phyloP scores from a whole-genome alignment of 164 flowering plant genomes.

The Liquidambar formosana region DNA sequence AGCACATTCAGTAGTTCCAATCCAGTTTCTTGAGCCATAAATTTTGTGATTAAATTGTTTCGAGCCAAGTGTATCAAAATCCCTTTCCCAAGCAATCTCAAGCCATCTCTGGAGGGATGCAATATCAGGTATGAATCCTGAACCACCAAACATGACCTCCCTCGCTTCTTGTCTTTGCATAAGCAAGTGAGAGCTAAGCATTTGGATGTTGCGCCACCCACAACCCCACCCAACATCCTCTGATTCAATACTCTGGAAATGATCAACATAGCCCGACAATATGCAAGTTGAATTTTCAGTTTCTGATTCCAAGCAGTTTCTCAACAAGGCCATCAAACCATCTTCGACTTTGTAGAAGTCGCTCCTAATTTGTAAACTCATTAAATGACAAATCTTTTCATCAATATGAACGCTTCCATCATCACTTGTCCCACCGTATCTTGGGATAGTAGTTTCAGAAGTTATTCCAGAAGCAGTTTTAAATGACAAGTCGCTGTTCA shows the following conservation, averaged over 20 bases:
- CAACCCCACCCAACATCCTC: conserved; percentile 93
- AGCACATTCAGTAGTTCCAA: conserved; percentile 94
- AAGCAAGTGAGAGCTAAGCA: conserved; percentile 79
- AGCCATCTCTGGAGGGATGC: conserved; percentile 86
- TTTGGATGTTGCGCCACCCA: conserved; percentile 97
- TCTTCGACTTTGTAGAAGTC: conserved; percentile 46
- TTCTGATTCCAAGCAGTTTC: conserved; percentile 63
- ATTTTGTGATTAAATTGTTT: conserved; percentile 52
- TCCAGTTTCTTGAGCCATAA: conserved; percentile 71
- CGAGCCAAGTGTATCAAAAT: conserved; percentile 67
- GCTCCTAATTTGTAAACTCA: conserved; percentile 44
- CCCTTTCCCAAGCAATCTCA: conserved; percentile 87
- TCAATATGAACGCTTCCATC: conserved; percentile 11
- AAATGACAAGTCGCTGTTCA: neutral
- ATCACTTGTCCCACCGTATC: neutral
- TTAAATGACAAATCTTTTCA: conserved; percentile 36
- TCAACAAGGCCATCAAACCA: conserved; percentile 64
- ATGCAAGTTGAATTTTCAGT: conserved; percentile 33
- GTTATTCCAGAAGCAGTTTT: neutral
- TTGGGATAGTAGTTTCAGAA: conserved; percentile 17
- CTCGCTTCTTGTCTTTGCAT: conserved; percentile 56
- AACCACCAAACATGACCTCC: conserved; percentile 68
- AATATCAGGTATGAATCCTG: conserved; percentile 81
- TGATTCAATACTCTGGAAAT: conserved; percentile 58
- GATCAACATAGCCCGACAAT: conserved; percentile 55